phyloP scores from a whole-genome alignment of 208 protist genomes.

The Acanthamoeba culbertsoni region DNA sequence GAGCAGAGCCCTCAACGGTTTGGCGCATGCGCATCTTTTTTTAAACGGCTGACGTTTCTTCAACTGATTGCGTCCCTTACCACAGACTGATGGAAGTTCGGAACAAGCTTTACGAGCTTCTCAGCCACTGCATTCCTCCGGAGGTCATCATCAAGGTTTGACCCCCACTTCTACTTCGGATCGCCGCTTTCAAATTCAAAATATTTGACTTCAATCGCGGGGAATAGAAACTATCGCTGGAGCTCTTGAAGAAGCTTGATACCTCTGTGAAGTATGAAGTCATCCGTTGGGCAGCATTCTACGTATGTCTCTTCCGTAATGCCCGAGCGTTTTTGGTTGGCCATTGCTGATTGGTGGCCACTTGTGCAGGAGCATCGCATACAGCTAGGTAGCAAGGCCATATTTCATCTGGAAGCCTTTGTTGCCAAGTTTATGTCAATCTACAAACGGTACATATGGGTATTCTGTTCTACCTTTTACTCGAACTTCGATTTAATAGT shows the following conservation, averaged over 20 bases:
- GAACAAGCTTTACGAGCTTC: slow-evolving; percentile 96
- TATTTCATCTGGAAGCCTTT: slow-evolving; percentile 99
- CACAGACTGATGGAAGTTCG: slow-evolving; percentile 90
- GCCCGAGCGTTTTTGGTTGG: background rate
- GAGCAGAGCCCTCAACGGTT: slow-evolving; percentile 92
- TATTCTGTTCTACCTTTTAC: too few relatives aligned
- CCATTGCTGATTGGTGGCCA: background rate
- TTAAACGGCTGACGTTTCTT: background rate
- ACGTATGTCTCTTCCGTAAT: slow-evolving; percentile 72
- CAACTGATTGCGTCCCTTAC: background rate
- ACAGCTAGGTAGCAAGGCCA: slow-evolving; percentile 95
- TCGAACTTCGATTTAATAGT: too few relatives aligned
- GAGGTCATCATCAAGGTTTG: slow-evolving; percentile 90
- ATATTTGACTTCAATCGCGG: background rate
- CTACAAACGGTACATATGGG: slow-evolving; percentile 85
- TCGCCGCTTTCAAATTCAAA: background rate
- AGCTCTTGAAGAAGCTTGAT: slow-evolving; percentile 87
- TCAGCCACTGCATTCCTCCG: slow-evolving; percentile 97
- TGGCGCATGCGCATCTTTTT: background rate
- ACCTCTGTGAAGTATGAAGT: slow-evolving; percentile 85
- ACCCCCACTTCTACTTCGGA: background rate
- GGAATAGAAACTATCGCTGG: slow-evolving; percentile 82
- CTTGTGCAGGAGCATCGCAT: slow-evolving; percentile 91
- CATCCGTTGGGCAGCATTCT: slow-evolving; percentile 91
- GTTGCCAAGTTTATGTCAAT: slow-evolving; percentile 90